These are phyloP conservation scores for Coccinonectria pachysandricola DNA, from an alignment of 2,329 filamentous ascomycete genomes.

Conservation along the genomic window DNA sequence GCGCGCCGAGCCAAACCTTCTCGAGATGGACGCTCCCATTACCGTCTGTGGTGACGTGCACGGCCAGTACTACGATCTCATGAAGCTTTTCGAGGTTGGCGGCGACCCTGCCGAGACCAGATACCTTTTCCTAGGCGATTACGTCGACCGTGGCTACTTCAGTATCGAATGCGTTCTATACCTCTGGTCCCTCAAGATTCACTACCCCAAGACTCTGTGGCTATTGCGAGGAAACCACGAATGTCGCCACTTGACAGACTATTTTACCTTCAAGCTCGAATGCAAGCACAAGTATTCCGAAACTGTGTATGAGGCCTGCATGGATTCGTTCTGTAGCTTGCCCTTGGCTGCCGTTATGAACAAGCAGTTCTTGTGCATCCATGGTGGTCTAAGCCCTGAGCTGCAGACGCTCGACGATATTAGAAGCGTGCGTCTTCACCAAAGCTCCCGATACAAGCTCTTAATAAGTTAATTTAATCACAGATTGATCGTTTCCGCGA, in stretches of 20 bases:
- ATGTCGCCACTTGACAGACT: conserved; percentile 96
- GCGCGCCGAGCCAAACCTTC: conserved; percentile 81
- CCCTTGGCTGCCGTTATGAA: conserved; percentile 98
- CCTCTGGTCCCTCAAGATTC: conserved; percentile 96
- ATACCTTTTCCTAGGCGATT: conserved; percentile 95
- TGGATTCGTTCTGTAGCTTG: conserved; percentile 93
- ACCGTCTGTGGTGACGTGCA: conserved; percentile 98
- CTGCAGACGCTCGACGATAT: conserved; percentile 92
- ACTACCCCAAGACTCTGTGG: conserved; percentile 97
- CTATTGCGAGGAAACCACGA: conserved; percentile 96
- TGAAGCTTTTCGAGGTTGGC: conserved; percentile 98
- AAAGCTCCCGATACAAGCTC: background rate
- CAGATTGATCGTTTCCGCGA: conserved; percentile 97
- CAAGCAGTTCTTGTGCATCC: conserved; percentile 98
- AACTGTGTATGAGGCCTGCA: conserved; percentile 90
- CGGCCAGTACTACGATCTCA: conserved; percentile 97
- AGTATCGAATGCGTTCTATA: conserved; percentile 99
- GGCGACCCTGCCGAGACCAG: conserved; percentile 92
- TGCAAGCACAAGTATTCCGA: conserved; percentile 99
- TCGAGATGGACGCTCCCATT: conserved; percentile 99
- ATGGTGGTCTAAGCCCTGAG: conserved; percentile 91
- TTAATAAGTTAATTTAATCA: conserved; percentile 4
- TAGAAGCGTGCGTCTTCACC: conserved; percentile 59
- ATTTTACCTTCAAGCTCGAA: conserved; percentile 99
- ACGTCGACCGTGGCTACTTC: conserved; percentile 97